Base-by-base conservation (phyloP, 441 rosid species). In the Melastoma candidum region DNA sequence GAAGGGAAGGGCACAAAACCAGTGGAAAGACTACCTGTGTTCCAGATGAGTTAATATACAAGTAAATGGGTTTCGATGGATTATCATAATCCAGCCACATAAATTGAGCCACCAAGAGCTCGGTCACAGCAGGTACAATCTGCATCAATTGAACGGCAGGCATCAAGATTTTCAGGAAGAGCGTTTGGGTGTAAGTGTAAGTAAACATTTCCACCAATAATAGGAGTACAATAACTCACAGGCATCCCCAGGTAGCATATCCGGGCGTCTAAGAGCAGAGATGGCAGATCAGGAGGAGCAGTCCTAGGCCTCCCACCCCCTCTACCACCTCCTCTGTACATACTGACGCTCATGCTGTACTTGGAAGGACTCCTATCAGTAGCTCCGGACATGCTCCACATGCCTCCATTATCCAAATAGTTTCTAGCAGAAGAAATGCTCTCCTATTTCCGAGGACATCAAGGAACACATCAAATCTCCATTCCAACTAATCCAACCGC, bases 211-310 rank as follows among this genome's bases (percentile, higher is more conserved):
- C 41, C 41, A 36, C 41, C 41, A 36, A 36, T 9, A 36, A 36
- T 6, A 36, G 41, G 41, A 49, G 11, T 13, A 17, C 64, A 47
- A 48, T 12, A 32, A 41, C 45, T 74, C 58, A 90, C 97, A 3
- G 96, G 90, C 98, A 87, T 81, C 64, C 90, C 96, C 13, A 90
- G 77, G 70, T 81, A 87, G 68, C 77, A 64, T 55, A 90, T 83
- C 59, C 98, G 74, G 69, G 88, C 83, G 76, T 83, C 95, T 73
- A 90, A 80, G 14, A 85, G 90, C 75, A 78, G 70, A 45, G 96
- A 90, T 47, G 96, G 95, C 75, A 90, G 70, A 77, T 90, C 96
- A 25, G 93, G 98, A 51, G 95, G 96, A 68, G 87, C 79, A 67
- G 80, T 64, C 53, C 66, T 51, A 1, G 80, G 80, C 58, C 74